Evolutionary conservation across 441 rosid genomes (phyloP), one percentile per base, ranked within the genome.

Genomic region (Syzygium syzygioides): DNA sequence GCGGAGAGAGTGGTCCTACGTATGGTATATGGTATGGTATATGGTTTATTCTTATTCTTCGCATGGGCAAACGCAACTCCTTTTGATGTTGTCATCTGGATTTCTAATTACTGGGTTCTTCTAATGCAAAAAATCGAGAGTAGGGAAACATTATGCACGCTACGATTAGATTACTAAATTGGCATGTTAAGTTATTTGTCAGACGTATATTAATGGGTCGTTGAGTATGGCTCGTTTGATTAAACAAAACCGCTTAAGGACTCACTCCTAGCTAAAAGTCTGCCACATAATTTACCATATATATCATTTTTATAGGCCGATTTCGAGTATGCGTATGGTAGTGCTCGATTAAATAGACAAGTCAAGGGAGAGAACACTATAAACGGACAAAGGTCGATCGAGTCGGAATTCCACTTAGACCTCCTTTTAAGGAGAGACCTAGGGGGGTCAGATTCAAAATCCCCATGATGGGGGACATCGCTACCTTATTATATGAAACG

Each of bases 261-360:
- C 37, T 14, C 15, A 0, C 14, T 19, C 2, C 4, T 20, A 20
- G 2, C 15, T 37, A 1, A 10, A 10, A 20, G 12, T 71, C 50
- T 0, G 7, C 2, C 25, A 30, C 0, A 5, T 66, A 20, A 17
- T 32, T 30, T 30, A 17, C 7, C 17, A 9, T 0, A 68, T 28
- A 32, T 19, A 68, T 32, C 76, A 15, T 10, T 30, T 64, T 64
- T 30, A 10, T 15, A 32, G 25, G 18, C 2, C 48, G 14, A 32
- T 68, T 32, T 14, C 13, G 59, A 20, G 45, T 9, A 66, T 66
- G 45, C 9, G 45, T 18, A 17, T 17, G 32, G 45, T 2, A 34
- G 79, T 34, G 5, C 79, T 32, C 79, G 20, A 19, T 68, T 68
- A 34, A 68, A 32, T 19, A 19, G 80, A 71, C 80, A 3, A 34